Conservation (phyloP, 331 rosid species). For the Pyrus hybrid region DNA sequence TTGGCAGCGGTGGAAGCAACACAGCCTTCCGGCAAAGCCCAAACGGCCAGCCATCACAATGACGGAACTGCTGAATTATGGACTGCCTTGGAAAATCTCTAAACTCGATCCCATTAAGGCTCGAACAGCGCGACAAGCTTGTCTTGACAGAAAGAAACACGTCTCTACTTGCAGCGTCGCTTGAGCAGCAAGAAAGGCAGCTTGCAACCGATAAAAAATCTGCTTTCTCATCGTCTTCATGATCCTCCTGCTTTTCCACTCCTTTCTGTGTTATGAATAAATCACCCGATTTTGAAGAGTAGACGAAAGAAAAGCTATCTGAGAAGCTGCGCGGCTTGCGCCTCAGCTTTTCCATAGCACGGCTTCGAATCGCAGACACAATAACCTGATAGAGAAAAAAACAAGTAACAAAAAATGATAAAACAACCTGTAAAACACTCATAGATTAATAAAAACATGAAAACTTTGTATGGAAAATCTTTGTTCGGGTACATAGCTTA, state of each 20-base stretch:
- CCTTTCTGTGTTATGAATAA: conserved; percentile 33
- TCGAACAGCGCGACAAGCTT: conserved; percentile 56
- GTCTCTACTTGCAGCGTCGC: conserved; percentile 44
- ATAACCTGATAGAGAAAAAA: conserved; percentile 40
- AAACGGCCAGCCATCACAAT: conserved; percentile 87
- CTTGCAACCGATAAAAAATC: conserved; percentile 67
- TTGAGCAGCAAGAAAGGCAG: conserved; percentile 58
- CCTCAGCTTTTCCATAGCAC: conserved; percentile 56
- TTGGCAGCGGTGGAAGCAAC: conserved; percentile 75
- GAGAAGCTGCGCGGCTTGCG: conserved; percentile 30
- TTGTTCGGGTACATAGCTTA: background rate
- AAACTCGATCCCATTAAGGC: conserved; percentile 43
- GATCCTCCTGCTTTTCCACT: conserved; percentile 11
- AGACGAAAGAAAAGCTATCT: conserved; percentile 49
- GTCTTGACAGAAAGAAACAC: conserved; percentile 62
- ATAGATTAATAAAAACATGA: background rate
- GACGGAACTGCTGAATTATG: conserved; percentile 60
- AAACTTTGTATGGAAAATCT: background rate
- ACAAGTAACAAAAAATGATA: background rate
- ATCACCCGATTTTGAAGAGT: conserved; percentile 46
- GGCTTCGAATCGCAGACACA: conserved; percentile 61
- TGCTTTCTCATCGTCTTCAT: conserved; percentile 30
- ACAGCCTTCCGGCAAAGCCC: conserved; percentile 69
- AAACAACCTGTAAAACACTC: background rate
- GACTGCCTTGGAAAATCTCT: conserved; percentile 43